These are phyloP conservation scores for Oryza glaberrima DNA, from an alignment of 176 grass and related monocot genomes.

Conservation along the genomic window DNA sequence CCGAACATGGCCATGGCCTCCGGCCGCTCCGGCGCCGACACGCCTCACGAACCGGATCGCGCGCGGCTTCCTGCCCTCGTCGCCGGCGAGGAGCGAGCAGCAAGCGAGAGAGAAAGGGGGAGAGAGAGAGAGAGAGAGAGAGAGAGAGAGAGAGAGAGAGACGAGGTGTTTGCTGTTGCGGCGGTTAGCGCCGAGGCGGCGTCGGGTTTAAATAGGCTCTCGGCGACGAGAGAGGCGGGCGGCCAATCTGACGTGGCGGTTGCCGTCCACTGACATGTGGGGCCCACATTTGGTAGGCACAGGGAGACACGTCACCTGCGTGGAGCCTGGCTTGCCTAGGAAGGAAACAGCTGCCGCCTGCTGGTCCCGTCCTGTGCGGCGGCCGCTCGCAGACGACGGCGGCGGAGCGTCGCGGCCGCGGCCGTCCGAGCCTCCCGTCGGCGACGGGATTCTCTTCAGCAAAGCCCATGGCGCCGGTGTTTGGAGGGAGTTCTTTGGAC, in stretches of 20 bases:
- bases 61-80: not conserved
- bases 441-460: not conserved
- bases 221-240: not conserved
- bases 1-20: too few species aligned
- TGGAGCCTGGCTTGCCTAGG: not conserved
- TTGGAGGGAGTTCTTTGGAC: not conserved
- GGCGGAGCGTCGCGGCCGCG: too few species aligned
- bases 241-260: conserved; percentile 11
- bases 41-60: conserved; percentile 5
- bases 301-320: not conserved
- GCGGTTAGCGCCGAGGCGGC: conserved; percentile 31
- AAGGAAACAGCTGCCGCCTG: not conserved
- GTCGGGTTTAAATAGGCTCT: conserved; percentile 32
- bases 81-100: not conserved
- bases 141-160: not conserved
- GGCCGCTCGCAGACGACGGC: not conserved
- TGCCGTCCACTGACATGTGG: not conserved
- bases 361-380: too few species aligned
- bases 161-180: conserved; percentile 22
- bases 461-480: not conserved
- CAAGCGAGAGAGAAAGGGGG: not conserved
- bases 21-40: not conserved
- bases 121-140: too few species aligned
- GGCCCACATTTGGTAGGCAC: not conserved
- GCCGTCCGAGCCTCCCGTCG: not conserved